Base-by-base conservation (phyloP, 257 asterid species). In the Anisodus tanguticus region DNA sequence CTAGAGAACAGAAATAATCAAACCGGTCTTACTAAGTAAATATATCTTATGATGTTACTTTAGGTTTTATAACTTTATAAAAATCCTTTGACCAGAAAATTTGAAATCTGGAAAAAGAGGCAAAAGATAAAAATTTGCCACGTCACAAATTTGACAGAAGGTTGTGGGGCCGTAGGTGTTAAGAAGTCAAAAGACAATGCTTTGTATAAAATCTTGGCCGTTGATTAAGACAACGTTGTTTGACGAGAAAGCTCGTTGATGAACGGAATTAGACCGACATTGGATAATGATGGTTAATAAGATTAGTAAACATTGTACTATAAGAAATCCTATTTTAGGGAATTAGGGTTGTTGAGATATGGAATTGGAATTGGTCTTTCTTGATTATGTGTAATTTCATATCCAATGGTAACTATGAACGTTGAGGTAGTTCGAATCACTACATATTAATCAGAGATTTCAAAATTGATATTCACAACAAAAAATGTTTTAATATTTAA, bases 261-360 rank as follows among this genome's bases (percentile, higher is more conserved):
- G 64, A 86, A 83, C 78, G 83, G 79, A 83, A 57, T 71, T 4
- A 79, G 83, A 80, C 84, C 81, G 88, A 85, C 88, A 85, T 51
- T 86, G 58, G 81, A 78, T 4, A 11, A 10, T 49, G 79, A 71
- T 5, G 69, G 68, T 81, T 80, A 59, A 12, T 15, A 47, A 37
- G 17, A 9, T 39, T 31, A 11, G 62, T 49, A 59, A 54, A 70
- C 71, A 12, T 16, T 4, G 81, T 49, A 12, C 26, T 49, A 74
- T 22, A 74, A 74, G 11, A 74, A 74, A 11, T 19, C 12, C 54
- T 69, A 81, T 59, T 37, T 81, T 9, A 26, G 16, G 37, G 77
- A 85, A 55, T 69, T 80, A 68, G 39, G 64, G 49, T 80, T 9
- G 87, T 80, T 83, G 59, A 55, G 57, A 82, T 22, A 19, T 64